Base-by-base conservation (phyloP, 116 monocot genomes). In the Iris pallida region DNA sequence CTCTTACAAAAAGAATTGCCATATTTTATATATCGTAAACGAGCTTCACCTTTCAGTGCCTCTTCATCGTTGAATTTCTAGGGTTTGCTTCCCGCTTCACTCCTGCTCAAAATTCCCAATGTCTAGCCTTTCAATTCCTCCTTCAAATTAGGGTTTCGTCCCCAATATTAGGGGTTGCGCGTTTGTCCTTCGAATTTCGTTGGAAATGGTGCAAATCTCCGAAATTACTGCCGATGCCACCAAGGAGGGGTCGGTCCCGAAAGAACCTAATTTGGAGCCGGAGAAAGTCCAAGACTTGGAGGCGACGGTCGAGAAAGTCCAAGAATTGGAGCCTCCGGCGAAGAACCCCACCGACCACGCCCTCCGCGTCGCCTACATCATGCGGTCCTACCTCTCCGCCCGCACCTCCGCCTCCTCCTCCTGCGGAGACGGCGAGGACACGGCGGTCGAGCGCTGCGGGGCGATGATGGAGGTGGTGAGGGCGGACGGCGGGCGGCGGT, bases 391-490 rank as follows among this genome's bases (percentile, higher is more conserved):
- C 79, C 72, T 82, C 46, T 47, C 74, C 47, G 68, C 16, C 16
- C 57, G 69, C 16, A 13, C 65, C 30, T 42, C 54, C 41, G 59
- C 18, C 41, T 16, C 43, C 14, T 10, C 52, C 4, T 10, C 52
- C 4, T 42, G 54, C n/a, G 51, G 6, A 17, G 44, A 17, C 49
- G 16, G 8, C 1, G 74, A 66, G 45, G 10, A n/a, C 55, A 2
- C 8, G 5, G 57, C 20, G 3, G 70, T 42, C 0, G 76, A 80
- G 18, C 58, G 76, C 16, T 84, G 84, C 75, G 73, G 66, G 69
- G 79, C 80, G 57, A 76, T 84, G 79, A 79, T 84, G 80, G 84
- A 84, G 69, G 76, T 84, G 57, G 72, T 80, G 19, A 44, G 59
- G 49, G 69, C 76, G 54, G 71, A 73, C 44, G 54, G 73, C 46